Evolutionary conservation across 1,284 basidiomycete genomes (phyloP), one percentile per base, ranked within the genome.

Genomic region (Microbotryum violaceum): DNA sequence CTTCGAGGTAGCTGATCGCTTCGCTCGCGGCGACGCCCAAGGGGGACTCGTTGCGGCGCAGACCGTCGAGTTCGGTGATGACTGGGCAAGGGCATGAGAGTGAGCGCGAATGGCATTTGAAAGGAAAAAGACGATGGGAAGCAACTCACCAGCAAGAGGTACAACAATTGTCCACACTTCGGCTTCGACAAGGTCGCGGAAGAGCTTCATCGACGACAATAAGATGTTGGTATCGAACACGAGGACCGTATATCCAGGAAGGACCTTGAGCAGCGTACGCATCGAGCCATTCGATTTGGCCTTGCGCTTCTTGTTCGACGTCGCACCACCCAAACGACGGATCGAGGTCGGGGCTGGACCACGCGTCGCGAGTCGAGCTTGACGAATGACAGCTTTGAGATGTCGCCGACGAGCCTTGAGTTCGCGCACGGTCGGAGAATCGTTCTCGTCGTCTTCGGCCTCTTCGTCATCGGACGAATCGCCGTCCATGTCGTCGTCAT

Each of bases 191-290:
- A 97, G 79, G 14, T 85, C 81, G 3, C 82, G 75, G 64, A 97
- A 81, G 64, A 87, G 79, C 0, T 83, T 75, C 6, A 94, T 78
- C 0, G 88, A 88, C 0, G 88, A 88, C 6, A 97, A 81, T 0
- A 97, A 78, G 62, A 97, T 87, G 77, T 97, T 97, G 54, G 93
- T 97, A 76, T 97, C 93, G 70, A 97, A 80, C 7, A 98, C 85
- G 57, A 98, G 84, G 47, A 88, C 81, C 2, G 91, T 91, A 75
- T 93, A 96, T 1, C 93, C 92, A 0, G 90, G 82, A 7, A 89
- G 78, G 61, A 90, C 81, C 47, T 80, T 78, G n/a, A 88, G 72
- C 9, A 60, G 31, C 14, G 78, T 70, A 4, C 79, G 76, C 14
- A 42, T 42, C 37, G 37, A 42, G 14, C 16, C 37, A 10, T 75